phyloP scores from a whole-genome alignment of 352 stramenopile genomes.

The Globisporangium orthogonon region DNA sequence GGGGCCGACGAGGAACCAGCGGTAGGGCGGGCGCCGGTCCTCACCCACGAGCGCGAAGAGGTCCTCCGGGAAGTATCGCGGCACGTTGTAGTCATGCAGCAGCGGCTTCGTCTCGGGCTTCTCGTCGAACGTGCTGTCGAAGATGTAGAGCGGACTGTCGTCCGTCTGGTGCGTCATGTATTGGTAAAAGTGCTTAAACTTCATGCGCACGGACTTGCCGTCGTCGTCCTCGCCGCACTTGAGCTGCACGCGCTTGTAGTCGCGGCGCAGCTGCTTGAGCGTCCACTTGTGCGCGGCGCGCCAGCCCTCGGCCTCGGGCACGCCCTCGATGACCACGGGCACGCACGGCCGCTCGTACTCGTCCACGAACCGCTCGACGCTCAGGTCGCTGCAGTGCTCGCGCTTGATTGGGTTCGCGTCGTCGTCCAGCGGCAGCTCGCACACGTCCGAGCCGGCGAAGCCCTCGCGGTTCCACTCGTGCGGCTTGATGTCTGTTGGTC shows the following conservation, averaged over 20 bases:
- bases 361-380: constrained; percentile 74
- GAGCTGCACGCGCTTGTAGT: constrained; percentile 73
- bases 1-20: constrained; percentile 94
- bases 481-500: constrained; percentile 53
- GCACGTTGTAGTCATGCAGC: constrained; percentile 71
- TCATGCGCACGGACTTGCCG: constrained; percentile 71
- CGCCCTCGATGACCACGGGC: constrained; percentile 79
- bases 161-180: constrained; percentile 76
- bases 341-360: constrained; percentile 74
- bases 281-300: constrained; percentile 62
- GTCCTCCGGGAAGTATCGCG: constrained; percentile 76
- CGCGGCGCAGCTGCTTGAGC: constrained; percentile 64
- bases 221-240: constrained; percentile 82
- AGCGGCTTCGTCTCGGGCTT: constrained; percentile 71
- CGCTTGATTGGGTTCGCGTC: constrained; percentile 59
- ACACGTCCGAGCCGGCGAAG: constrained; percentile 79
- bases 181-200: constrained; percentile 78
- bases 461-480: constrained; percentile 65
- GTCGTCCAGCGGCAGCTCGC: constrained; percentile 64
- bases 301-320: constrained; percentile 79
- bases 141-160: constrained; percentile 95
- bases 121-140: constrained; percentile 93
- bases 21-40: constrained; percentile 89
- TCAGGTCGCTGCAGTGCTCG: constrained; percentile 72
- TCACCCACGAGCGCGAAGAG: constrained; percentile 84